These are phyloP conservation scores for Phytomonas francai DNA, from an alignment of 208 protist species.

Conservation along the genomic window DNA sequence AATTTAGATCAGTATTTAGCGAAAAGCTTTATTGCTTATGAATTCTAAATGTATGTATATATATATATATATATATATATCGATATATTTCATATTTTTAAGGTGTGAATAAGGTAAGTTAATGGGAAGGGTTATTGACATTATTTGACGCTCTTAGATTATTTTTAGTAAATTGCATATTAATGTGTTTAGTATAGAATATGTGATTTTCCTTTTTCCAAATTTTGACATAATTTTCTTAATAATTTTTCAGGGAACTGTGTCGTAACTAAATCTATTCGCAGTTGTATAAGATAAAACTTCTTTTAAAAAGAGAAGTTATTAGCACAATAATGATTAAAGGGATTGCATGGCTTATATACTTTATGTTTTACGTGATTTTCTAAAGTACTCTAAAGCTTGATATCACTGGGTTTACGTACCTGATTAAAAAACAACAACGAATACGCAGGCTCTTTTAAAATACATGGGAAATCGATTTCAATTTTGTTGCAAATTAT, in stretches of 20 bases:
- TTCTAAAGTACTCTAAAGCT: neutral
- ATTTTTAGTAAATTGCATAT: neutral
- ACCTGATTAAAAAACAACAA: neutral
- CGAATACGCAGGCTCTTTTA: neutral
- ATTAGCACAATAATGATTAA: neutral
- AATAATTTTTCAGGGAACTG: neutral
- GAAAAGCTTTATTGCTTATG: slow-evolving; percentile 1
- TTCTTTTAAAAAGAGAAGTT: neutral
- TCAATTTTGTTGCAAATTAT: neutral
- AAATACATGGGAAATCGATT: neutral
- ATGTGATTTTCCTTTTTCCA: slow-evolving; percentile 6
- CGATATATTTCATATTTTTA: neutral
- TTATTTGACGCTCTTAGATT: neutral
- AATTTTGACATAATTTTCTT: neutral
- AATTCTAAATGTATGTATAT: neutral
- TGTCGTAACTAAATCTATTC: neutral
- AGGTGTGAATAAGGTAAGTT: neutral
- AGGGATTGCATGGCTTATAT: neutral
- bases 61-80: neutral
- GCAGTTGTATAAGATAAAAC: neutral
- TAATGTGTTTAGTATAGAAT: slow-evolving; percentile 2
- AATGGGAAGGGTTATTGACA: neutral
- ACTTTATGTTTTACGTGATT: neutral
- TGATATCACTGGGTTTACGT: neutral
- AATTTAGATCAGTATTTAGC: neutral